These are phyloP conservation scores for Blastobotrys ciferrii DNA, from an alignment of 1,139 yeast species.

Conservation along the genomic window DNA sequence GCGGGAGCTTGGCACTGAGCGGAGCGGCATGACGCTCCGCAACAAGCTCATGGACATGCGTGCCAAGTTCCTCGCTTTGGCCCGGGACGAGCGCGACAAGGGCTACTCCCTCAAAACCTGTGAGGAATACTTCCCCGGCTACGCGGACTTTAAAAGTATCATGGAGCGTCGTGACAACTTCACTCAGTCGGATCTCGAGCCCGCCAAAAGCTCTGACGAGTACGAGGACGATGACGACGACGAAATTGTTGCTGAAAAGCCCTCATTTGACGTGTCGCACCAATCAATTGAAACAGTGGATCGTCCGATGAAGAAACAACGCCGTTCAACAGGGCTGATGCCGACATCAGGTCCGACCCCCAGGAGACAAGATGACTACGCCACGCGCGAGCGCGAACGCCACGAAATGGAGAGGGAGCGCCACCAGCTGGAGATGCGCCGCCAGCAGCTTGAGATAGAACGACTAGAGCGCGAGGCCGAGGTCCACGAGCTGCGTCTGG, in stretches of 20 bases:
- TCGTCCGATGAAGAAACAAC: too few relatives aligned
- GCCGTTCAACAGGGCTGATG: too few relatives aligned
- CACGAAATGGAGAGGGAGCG: neutral
- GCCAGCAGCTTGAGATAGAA: neutral
- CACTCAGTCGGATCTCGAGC: neutral
- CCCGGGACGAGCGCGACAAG: neutral
- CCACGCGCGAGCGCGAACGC: neutral
- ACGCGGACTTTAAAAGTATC: neutral
- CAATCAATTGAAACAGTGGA: too few relatives aligned
- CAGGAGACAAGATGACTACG: neutral
- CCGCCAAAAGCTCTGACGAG: neutral
- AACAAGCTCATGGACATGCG: neutral
- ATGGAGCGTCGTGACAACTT: neutral
- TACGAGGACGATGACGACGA: neutral
- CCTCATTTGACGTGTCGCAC: neutral
- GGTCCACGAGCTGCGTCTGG: neutral
- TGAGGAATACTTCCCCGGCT: neutral
- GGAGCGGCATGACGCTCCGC: neutral
- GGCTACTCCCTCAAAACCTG: neutral
- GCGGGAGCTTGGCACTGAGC: neutral
- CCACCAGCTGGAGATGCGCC: neutral
- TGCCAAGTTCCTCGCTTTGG: neutral
- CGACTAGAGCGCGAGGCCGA: neutral
- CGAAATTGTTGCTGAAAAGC: too few relatives aligned
- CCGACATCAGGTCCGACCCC: neutral